Conservation (phyloP, 805 yeast genomes). For the Priceomyces carsonii region DNA sequence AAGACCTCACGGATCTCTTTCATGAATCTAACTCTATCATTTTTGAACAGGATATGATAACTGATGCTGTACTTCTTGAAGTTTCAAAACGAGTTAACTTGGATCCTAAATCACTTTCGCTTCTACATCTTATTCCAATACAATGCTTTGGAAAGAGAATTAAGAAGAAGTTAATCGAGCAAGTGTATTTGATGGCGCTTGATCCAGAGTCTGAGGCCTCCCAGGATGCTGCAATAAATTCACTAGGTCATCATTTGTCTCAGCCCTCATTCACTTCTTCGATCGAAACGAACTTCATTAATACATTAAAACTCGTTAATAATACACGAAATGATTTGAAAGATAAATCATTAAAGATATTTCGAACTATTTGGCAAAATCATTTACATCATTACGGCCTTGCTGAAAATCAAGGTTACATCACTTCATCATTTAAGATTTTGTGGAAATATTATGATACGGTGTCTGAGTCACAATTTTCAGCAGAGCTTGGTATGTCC, state of each 20-base stretch:
- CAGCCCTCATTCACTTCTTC: slow-evolving; percentile 56
- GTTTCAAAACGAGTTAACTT: slow-evolving; percentile 12
- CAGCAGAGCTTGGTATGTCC: too few relatives aligned
- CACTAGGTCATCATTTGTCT: slow-evolving; percentile 41
- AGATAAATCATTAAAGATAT: slow-evolving; percentile 19
- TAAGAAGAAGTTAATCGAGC: slow-evolving; percentile 16
- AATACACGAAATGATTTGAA: slow-evolving; percentile 5
- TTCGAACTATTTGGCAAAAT: slow-evolving; percentile 38
- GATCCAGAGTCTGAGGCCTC: slow-evolving; percentile 1
- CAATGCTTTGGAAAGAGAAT: slow-evolving; percentile 41
- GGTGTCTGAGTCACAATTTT: too few relatives aligned
- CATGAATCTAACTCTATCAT: slow-evolving; percentile 32
- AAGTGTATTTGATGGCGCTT: slow-evolving; percentile 9
- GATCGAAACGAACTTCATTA: slow-evolving; percentile 45
- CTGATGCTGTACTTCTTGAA: slow-evolving; percentile 23
- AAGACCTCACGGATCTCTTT: slow-evolving; percentile 12
- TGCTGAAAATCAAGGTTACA: slow-evolving; percentile 18
- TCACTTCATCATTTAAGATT: slow-evolving; percentile 8
- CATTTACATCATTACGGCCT: slow-evolving; percentile 43
- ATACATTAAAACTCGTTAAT: slow-evolving; percentile 17
- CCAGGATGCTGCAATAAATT: slow-evolving; percentile 12
- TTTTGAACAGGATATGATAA: slow-evolving; percentile 50
- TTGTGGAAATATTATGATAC: too few relatives aligned
- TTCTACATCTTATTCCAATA: slow-evolving; percentile 42
- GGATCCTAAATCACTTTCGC: slow-evolving; percentile 6